Percentiles rank a stretch among this genome's conserved stretches.
Conservation (phyloP, 2,329 filamentous ascomycete genomes). For the Rhynchosporium agropyri region DNA sequence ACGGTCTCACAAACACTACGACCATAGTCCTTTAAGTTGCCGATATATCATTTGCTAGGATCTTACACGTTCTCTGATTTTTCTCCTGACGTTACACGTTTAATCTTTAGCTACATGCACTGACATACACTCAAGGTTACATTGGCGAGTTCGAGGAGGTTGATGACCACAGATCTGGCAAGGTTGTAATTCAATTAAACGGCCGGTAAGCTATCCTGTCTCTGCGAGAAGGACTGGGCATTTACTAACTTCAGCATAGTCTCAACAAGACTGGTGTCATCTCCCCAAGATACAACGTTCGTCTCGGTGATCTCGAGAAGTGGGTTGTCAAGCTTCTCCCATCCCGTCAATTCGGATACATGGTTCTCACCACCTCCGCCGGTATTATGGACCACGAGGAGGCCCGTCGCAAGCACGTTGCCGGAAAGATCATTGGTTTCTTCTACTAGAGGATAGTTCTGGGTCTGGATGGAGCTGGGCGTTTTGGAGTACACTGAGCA, state of each 20-base stretch:
- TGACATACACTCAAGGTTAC: slow-evolving; percentile 74
- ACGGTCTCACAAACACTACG: slow-evolving; percentile 82
- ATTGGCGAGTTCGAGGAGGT: slow-evolving; percentile 99
- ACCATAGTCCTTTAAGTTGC: slow-evolving; percentile 99
- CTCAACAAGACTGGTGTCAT: slow-evolving; percentile 99
- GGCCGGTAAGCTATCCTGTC: slow-evolving; percentile 63
- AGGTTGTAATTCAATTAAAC: slow-evolving; percentile 99
- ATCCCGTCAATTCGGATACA: slow-evolving; percentile 99
- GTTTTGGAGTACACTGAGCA: slow-evolving; percentile 41
- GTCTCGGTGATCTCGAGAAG: slow-evolving; percentile 97
- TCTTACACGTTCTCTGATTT: slow-evolving; percentile 96
- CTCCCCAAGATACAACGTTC: slow-evolving; percentile 98
- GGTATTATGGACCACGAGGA: slow-evolving; percentile 99
- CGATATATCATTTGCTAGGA: slow-evolving; percentile 92
- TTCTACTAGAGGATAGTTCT: slow-evolving; percentile 74
- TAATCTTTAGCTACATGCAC: slow-evolving; percentile 87
- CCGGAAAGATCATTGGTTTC: slow-evolving; percentile 99
- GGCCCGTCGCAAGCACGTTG: slow-evolving; percentile 97
- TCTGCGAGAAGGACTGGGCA: neutral
- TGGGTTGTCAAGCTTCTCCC: slow-evolving; percentile 99
- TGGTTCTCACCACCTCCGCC: slow-evolving; percentile 97
- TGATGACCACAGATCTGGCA: slow-evolving; percentile 98
- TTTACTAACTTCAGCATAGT: slow-evolving; percentile 41
- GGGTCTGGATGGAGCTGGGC: slow-evolving; percentile 21
- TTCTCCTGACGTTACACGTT: slow-evolving; percentile 81